phyloP scores from a whole-genome alignment of 1,139 yeast genomes.

The Hyphopichia buzzinii region DNA sequence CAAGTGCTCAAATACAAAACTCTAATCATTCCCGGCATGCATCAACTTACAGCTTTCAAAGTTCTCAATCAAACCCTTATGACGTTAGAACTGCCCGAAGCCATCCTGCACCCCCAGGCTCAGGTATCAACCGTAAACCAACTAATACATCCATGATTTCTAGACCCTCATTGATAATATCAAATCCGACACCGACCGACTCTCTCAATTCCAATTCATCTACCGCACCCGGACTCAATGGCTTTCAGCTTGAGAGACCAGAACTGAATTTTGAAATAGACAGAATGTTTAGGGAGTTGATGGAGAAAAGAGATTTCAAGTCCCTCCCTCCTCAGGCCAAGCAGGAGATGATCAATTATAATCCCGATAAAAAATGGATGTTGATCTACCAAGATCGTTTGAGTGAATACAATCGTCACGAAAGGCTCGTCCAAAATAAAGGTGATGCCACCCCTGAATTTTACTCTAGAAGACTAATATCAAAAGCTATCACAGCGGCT shows the following conservation, averaged over 20 bases:
- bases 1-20: slow-evolving; percentile 29
- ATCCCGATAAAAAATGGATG: slow-evolving; percentile 86
- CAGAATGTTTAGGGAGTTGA: slow-evolving; percentile 61
- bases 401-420: slow-evolving; percentile 66
- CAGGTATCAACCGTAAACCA: slow-evolving; percentile 17
- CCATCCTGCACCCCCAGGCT: background rate
- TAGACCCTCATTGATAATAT: slow-evolving; percentile 26
- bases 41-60: slow-evolving; percentile 37
- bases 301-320: slow-evolving; percentile 82
- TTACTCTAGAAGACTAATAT: slow-evolving; percentile 73
- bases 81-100: slow-evolving; percentile 22
- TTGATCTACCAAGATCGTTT: slow-evolving; percentile 83
- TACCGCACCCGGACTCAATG: slow-evolving; percentile 13
- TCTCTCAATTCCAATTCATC: slow-evolving; percentile 12
- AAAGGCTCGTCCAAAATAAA: slow-evolving; percentile 27
- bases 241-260: slow-evolving; percentile 51
- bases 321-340: slow-evolving; percentile 77
- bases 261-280: slow-evolving; percentile 60
- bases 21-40: slow-evolving; percentile 41
- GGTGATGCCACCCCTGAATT: slow-evolving; percentile 64
- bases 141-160: slow-evolving; percentile 29
- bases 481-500: slow-evolving; percentile 63
- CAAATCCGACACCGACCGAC: slow-evolving; percentile 13
- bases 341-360: slow-evolving; percentile 72
- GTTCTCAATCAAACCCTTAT: slow-evolving; percentile 25